Evolutionary conservation across 768 basidiomycete genomes (phyloP).

Genomic region (Hemileccinum rubropunctum): DNA sequence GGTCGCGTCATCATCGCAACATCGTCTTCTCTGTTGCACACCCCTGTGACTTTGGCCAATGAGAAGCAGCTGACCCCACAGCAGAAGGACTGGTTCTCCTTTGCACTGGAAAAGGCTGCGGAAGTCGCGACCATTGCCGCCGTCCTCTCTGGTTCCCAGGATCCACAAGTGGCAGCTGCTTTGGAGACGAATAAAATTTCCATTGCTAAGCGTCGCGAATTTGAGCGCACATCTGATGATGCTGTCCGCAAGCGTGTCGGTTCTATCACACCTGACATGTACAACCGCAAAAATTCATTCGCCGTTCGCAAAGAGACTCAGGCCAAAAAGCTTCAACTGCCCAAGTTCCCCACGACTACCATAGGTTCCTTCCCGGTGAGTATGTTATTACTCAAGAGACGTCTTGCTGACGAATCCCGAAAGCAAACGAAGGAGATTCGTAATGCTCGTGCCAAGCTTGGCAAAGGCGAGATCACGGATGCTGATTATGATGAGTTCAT

Average conservation of each 20-base stretch:
- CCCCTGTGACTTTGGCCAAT: conserved; percentile 89
- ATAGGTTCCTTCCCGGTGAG: conserved; percentile 95
- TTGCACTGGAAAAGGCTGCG: conserved; percentile 91
- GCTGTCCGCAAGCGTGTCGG: conserved; percentile 94
- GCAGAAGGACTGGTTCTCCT: conserved; percentile 98
- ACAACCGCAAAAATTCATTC: conserved; percentile 89
- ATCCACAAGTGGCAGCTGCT: conserved; percentile 62
- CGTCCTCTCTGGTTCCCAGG: conserved; percentile 81
- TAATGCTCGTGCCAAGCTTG: conserved; percentile 90
- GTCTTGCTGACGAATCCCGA: conserved; percentile 7
- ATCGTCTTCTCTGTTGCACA: conserved; percentile 97
- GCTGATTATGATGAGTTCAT: conserved; percentile 96
- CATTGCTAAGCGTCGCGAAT: conserved; percentile 91
- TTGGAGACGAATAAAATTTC: conserved; percentile 88
- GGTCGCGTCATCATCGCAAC: conserved; percentile 92
- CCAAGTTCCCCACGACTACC: conserved; percentile 97
- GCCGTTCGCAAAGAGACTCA: conserved; percentile 83
- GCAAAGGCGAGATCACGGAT: conserved; percentile 84
- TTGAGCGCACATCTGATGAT: conserved; percentile 91
- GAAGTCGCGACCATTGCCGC: conserved; percentile 90
- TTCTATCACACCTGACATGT: conserved; percentile 81
- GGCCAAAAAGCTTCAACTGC: conserved; percentile 83
- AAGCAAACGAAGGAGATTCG: conserved; percentile 99
- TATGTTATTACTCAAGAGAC: conserved; percentile 5
- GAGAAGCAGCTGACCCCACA: conserved; percentile 88